Percentiles rank a stretch among this genome's conserved stretches.
Conservation (phyloP, 257 asterid genomes). For the Verbena officinalis region DNA sequence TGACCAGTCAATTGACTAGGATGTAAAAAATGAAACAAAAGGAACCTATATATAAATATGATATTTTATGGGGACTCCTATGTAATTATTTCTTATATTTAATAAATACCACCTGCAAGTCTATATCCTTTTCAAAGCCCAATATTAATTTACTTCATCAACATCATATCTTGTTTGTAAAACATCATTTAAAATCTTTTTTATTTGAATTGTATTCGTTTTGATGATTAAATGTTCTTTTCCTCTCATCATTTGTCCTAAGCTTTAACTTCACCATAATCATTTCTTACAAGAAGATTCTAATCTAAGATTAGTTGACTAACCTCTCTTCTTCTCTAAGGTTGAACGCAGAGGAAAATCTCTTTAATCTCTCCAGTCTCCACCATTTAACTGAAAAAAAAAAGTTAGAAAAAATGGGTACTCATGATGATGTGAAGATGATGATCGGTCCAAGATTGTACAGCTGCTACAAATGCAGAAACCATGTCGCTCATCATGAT, state of each 20-base stretch:
- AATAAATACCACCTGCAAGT: no score
- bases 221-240: not conserved
- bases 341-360: not conserved
- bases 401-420: constrained; percentile 38
- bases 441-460: constrained; percentile 47
- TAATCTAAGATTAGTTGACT: constrained; percentile 13
- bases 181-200: constrained; percentile 29
- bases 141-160: constrained; percentile 20
- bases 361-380: not conserved
- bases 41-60: no score
- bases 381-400: no score
- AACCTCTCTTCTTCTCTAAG: not conserved
- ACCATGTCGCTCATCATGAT: constrained; percentile 61
- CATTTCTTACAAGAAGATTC: constrained; percentile 22
- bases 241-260: constrained; percentile 15
- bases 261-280: not conserved
- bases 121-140: constrained; percentile 18
- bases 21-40: no score
- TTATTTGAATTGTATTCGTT: constrained; percentile 33
- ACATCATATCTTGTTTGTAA: constrained; percentile 33
- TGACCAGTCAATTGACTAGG: no score
- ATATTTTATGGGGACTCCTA: no score
- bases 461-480: constrained; percentile 73
- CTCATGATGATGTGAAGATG: not conserved
- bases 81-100: no score